Conservation (phyloP, 176 grass and related monocot species). For the Oryza glumipatula region DNA sequence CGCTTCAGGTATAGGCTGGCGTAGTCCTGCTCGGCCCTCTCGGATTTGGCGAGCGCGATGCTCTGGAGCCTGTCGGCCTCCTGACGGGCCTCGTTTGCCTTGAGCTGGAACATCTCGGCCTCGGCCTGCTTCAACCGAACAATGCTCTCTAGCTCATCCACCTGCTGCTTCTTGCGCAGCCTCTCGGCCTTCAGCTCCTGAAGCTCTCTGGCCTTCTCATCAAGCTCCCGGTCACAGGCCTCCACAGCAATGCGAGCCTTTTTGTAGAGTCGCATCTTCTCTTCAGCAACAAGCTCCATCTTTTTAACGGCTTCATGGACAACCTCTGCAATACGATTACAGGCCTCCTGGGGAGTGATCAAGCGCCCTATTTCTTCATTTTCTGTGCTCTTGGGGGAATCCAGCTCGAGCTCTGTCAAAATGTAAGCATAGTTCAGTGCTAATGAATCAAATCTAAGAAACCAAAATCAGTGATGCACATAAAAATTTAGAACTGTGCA, state of each 20-base stretch:
- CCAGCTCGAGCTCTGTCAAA: slow-evolving; percentile 80
- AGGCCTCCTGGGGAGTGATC: slow-evolving; percentile 96
- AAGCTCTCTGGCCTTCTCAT: slow-evolving; percentile 82
- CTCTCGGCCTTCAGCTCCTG: slow-evolving; percentile 65
- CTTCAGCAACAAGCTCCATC: slow-evolving; percentile 96
- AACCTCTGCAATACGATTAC: slow-evolving; percentile 89
- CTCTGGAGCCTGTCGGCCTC: slow-evolving; percentile 93
- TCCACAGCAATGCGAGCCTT: slow-evolving; percentile 71
- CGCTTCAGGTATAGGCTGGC: slow-evolving; percentile 97
- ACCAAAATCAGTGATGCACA: neutral
- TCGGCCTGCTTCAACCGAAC: slow-evolving; percentile 85
- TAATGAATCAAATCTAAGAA: neutral
- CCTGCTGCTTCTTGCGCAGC: slow-evolving; percentile 80
- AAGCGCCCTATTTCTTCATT: slow-evolving; percentile 70
- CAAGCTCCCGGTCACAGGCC: slow-evolving; percentile 75
- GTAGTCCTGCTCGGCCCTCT: slow-evolving; percentile 92
- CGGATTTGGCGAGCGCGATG: slow-evolving; percentile 85
- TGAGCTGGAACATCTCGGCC: slow-evolving; percentile 98
- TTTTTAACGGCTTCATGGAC: slow-evolving; percentile 95
- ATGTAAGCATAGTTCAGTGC: neutral
- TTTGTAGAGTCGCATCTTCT: slow-evolving; percentile 83
- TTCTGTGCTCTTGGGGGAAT: slow-evolving; percentile 66
- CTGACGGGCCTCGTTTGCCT: slow-evolving; percentile 84
- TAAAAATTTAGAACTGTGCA: neutral
- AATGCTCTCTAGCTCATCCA: slow-evolving; percentile 95